Base-by-base conservation (phyloP, 257 asterid species). In the Fraxinus cuspidata region DNA sequence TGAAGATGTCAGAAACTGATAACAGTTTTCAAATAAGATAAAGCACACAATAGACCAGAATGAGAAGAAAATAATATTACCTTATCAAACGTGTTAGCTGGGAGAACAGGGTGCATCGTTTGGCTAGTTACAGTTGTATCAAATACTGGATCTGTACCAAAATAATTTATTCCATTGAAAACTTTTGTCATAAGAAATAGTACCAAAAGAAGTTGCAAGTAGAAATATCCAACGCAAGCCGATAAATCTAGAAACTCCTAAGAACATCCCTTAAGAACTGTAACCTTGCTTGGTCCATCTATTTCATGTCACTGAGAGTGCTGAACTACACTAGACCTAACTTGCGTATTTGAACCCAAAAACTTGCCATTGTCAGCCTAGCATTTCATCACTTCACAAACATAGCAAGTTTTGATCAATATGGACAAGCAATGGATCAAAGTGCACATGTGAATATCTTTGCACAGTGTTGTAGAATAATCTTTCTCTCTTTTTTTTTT, bases 101-200 rank as follows among this genome's bases (percentile, higher is more conserved):
- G 32, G 76, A 81, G 84, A 83, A 81, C 91, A 74, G 85, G 71
- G 21, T 81, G 90, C 38, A 49, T 84, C 10, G 83, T 64, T 85
- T 88, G 94, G 86, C 71, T 74, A 79, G 87, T 84, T 75, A 79
- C 81, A 29, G 86, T 66, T 6, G 88, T 84, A 78, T 85, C 85
- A 75, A 84, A 88, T 18, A 78, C 77, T 19, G 87, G 81, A 75
- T 82, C 97, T 92, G 81, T n/a, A 78, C 74, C 70, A 51, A n/a
- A 75, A 74, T 56, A 76, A 84, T 79, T 28, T 56, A 38, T 71
- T 80, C 77, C 72, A 80, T 71, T 81, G 71, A 67, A 58, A 73
- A 25, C 74, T 5, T 49, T 12, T 70, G 77, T 64, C 76, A 28
- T 60, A 19, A 73, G 67, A n/a, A 21, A 23, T 7, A n/a, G 29